Evolutionary conservation across 306 rosid genomes (phyloP).

Genomic region (Adenanthera pavonina): DNA sequence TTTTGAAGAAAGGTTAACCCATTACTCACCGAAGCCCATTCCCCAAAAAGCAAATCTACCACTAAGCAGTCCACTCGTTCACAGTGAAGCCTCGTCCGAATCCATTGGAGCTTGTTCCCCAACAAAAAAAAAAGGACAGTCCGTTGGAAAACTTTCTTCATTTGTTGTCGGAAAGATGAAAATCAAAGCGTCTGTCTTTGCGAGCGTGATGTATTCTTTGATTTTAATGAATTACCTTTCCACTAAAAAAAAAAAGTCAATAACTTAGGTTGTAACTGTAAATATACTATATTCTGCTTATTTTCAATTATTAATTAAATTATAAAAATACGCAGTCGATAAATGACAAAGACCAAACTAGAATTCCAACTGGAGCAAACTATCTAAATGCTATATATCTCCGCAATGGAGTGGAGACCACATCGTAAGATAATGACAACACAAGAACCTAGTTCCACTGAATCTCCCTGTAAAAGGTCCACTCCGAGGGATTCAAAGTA

Average conservation of each 20-base stretch:
- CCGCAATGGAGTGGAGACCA: not conserved
- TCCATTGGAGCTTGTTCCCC: not conserved
- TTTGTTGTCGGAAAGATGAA: not conserved
- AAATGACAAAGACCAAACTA: conserved; percentile 25
- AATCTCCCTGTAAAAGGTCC: conserved; percentile 77
- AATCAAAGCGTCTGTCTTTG: too few species aligned
- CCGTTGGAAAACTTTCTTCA: not conserved
- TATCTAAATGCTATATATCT: conserved; percentile 3
- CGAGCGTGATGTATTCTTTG: too few species aligned
- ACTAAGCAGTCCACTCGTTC: not conserved
- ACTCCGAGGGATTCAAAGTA: conserved; percentile 81
- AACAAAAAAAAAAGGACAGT: not conserved
- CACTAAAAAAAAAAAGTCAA: conserved; percentile 1
- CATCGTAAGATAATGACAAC: not conserved
- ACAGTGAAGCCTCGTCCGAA: not conserved
- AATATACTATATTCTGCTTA: conserved; percentile 13
- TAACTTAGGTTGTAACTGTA: conserved; percentile 1
- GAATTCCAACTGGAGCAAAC: not conserved
- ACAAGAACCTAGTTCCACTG: conserved; percentile 64
- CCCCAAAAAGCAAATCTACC: not conserved
- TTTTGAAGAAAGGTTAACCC: not conserved
- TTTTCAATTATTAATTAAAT: conserved; percentile 14
- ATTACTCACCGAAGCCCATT: not conserved
- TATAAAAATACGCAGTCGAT: conserved; percentile 17
- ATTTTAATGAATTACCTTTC: too few species aligned